These are phyloP conservation scores for Aureobasidium sp. DNA, from an alignment of 2,329 filamentous ascomycete genomes.

Conservation along the genomic window DNA sequence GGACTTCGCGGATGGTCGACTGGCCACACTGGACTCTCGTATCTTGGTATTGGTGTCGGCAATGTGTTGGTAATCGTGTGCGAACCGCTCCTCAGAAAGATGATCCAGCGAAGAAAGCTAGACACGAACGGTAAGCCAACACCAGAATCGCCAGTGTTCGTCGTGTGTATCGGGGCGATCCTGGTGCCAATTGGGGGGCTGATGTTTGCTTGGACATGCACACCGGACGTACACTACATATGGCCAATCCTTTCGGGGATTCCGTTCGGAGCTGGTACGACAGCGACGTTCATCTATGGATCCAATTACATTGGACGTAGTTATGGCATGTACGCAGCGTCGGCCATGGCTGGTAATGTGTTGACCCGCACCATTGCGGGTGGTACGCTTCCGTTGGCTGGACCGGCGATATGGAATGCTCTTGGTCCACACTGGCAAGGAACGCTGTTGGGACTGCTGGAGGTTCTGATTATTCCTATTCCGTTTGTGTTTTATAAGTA, in stretches of 20 bases:
- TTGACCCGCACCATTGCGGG: constrained; percentile 35
- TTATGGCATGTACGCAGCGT: constrained; percentile 48
- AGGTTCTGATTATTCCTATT: constrained; percentile 31
- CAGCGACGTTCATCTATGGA: constrained; percentile 38
- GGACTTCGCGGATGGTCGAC: constrained; percentile 42
- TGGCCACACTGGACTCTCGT: constrained; percentile 41
- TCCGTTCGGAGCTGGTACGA: constrained; percentile 8
- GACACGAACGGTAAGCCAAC: constrained; percentile 37
- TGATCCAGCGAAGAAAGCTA: constrained; percentile 33
- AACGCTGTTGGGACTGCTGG: constrained; percentile 29
- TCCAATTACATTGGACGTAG: constrained; percentile 54
- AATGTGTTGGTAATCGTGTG: constrained; percentile 37
- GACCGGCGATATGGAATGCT: constrained; percentile 35
- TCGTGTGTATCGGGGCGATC: constrained; percentile 46
- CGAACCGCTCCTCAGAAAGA: neutral
- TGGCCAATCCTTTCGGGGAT: constrained; percentile 23
- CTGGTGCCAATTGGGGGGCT: constrained; percentile 45
- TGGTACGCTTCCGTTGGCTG: constrained; percentile 34
- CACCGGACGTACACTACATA: constrained; percentile 4
- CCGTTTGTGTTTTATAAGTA: constrained; percentile 40
- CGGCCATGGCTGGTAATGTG: constrained; percentile 38
- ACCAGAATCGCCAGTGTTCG: constrained; percentile 33
- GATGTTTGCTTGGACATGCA: constrained; percentile 35
- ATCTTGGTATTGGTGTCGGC: constrained; percentile 41
- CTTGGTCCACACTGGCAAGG: constrained; percentile 30